These are phyloP conservation scores for Neurospora sp. DNA, from an alignment of 495 filamentous ascomycete genomes.

Conservation along the genomic window DNA sequence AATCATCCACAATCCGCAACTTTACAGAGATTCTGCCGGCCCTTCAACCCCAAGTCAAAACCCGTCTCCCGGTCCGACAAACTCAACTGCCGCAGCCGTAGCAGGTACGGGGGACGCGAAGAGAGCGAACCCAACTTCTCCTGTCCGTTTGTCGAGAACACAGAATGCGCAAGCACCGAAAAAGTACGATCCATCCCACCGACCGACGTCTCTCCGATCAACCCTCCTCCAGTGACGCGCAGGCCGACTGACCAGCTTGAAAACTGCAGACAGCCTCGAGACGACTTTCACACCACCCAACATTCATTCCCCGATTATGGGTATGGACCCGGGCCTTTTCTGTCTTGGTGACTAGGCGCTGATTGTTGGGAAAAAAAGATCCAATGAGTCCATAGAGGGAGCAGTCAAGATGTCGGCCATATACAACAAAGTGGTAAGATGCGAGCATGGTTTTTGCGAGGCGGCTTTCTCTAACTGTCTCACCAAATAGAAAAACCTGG, in stretches of 20 bases:
- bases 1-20: not conserved
- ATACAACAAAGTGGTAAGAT: not conserved
- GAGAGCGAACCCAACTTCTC: not conserved
- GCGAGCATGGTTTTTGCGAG: not conserved
- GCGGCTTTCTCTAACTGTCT: not conserved
- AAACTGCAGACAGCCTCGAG: conserved; percentile 2
- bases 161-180: conserved; percentile 15
- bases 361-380: not conserved
- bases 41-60: not conserved
- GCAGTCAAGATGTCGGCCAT: conserved; percentile 7
- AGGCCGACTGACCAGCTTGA: conserved; percentile 1
- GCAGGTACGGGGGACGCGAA: not conserved
- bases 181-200: conserved; percentile 4
- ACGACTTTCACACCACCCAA: conserved; percentile 12
- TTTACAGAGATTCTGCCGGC: not conserved
- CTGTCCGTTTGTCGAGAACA: not conserved
- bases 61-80: not conserved
- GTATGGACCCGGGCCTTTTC: conserved; percentile 4
- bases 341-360: conserved; percentile 5
- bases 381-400: conserved; percentile 10
- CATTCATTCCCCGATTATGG: conserved; percentile 25
- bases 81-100: not conserved
- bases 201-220: not conserved
- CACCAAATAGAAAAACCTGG: not conserved
- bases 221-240: not conserved